phyloP scores from a whole-genome alignment of 1,284 basidiomycete genomes.

The Fomitopsis schrenkii region DNA sequence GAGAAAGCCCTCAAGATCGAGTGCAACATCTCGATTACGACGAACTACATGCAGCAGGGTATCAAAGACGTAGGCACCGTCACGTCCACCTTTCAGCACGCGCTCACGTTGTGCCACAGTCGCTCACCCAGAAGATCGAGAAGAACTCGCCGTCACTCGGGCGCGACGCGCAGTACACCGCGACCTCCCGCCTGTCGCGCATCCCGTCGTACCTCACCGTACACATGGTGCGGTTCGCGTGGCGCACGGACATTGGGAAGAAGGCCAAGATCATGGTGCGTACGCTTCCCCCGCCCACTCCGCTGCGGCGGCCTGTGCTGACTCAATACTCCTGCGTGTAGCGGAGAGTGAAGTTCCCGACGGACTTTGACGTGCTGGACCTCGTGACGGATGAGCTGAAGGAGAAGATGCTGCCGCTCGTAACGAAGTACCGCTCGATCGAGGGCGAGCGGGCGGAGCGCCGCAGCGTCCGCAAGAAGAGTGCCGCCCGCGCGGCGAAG shows the following conservation, averaged over 20 bases:
- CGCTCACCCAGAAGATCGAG: slow-evolving; percentile 81
- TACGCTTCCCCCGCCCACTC: background rate
- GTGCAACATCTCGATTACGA: slow-evolving; percentile 85
- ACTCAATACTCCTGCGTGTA: slow-evolving; percentile 22
- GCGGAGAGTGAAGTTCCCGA: slow-evolving; percentile 93
- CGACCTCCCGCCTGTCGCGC: slow-evolving; percentile 79
- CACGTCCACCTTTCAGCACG: background rate
- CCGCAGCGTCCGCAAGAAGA: slow-evolving; percentile 67
- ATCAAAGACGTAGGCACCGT: slow-evolving; percentile 69
- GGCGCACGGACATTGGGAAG: slow-evolving; percentile 88
- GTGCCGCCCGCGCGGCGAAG: slow-evolving; percentile 48
- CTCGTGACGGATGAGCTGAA: slow-evolving; percentile 80
- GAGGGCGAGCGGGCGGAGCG: slow-evolving; percentile 86
- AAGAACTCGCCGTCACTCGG: slow-evolving; percentile 82
- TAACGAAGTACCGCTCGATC: slow-evolving; percentile 70
- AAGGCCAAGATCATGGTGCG: slow-evolving; percentile 89
- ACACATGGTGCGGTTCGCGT: slow-evolving; percentile 95
- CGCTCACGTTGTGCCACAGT: slow-evolving; percentile 38
- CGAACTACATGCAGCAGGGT: slow-evolving; percentile 89
- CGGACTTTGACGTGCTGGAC: slow-evolving; percentile 84
- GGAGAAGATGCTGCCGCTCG: slow-evolving; percentile 66
- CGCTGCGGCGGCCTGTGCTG: background rate
- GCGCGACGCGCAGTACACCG: slow-evolving; percentile 82
- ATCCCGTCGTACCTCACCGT: slow-evolving; percentile 84
- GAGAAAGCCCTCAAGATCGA: slow-evolving; percentile 88